Evolutionary conservation across 2,329 filamentous ascomycete genomes (phyloP), one percentile per base, ranked within the genome.

Genomic region (Fusarium sp.): DNA sequence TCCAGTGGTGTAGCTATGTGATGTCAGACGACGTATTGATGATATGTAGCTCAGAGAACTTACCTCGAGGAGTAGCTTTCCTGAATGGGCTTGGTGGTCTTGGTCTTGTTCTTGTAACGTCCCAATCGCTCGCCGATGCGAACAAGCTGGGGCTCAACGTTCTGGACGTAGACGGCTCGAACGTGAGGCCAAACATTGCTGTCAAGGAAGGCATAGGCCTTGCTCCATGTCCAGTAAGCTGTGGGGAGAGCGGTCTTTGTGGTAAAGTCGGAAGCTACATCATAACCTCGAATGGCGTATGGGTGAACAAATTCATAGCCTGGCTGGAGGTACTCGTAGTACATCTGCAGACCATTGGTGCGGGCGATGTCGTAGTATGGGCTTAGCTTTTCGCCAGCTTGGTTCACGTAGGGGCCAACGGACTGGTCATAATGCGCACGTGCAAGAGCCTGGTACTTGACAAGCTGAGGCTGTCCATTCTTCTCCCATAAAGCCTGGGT

Each of bases 131-230:
- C 93, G 18, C 94, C 93, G 77, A 99, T 98, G 77, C 94, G 94
- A 63, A 95, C 89, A 19, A 99, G 87, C 82, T 99, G 97, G 19
- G 97, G 97, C 83, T 98, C 95, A 7, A 99, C 95, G 76, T 97
- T 97, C 78, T 97, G 91, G 16, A 91, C 89, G 78, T 98, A 98
- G 10, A 98, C 84, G 19, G 93, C 87, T 31, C 92, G 90, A 16
- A 98, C 71, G 72, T 92, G 91, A 4, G 95, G 95, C 92, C 93
- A 96, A 21, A 98, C 84, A 4, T 90, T 91, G 51, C 89, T 89
- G 64, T 94, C 89, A 38, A 97, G 83, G 78, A 98, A 95, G 18
- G 87, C 83, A 65, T 90, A 89, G 0, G 89, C 88, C 66, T 90
- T 90, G 62, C 90, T 90, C 87, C 92, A 94, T 7, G 89, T 89